Conservation (phyloP, 495 filamentous ascomycete genomes). For the Articulospora tetracladia region DNA sequence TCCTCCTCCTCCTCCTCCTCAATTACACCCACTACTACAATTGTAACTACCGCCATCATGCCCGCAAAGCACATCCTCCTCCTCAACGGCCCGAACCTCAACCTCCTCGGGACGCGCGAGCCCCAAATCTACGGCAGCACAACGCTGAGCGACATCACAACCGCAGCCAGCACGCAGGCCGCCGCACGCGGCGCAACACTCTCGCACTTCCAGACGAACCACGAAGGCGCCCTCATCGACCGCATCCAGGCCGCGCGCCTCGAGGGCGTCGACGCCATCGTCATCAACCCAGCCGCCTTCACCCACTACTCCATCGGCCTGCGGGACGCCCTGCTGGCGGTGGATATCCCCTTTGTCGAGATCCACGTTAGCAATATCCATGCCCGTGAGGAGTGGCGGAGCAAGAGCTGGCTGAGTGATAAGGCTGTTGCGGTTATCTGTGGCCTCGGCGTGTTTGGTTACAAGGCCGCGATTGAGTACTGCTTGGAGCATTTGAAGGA, state of each 20-base stretch:
- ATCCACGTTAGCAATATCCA: constrained; percentile 70
- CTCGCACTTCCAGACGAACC: constrained; percentile 59
- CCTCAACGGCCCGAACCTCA: constrained; percentile 78
- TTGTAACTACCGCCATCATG: constrained; percentile 1
- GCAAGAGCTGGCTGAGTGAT: constrained; percentile 65
- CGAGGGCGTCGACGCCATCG: constrained; percentile 48
- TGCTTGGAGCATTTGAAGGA: constrained; percentile 43
- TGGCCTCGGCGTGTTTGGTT: constrained; percentile 64
- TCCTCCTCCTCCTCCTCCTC: no score
- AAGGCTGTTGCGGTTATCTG: constrained; percentile 66
- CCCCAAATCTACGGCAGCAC: constrained; percentile 65
- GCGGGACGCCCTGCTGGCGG: constrained; percentile 61
- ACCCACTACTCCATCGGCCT: constrained; percentile 68
- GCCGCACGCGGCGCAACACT: constrained; percentile 37
- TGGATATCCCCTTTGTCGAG: constrained; percentile 67
- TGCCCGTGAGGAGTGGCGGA: constrained; percentile 56
- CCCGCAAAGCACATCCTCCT: constrained; percentile 60
- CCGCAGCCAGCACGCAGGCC: constrained; percentile 39
- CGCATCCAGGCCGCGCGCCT: constrained; percentile 52
- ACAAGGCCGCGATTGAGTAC: constrained; percentile 65
- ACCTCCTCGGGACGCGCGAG: constrained; percentile 70
- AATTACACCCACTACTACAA: not conserved
- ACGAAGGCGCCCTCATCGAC: constrained; percentile 62
- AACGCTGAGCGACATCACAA: constrained; percentile 56
- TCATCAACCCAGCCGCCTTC: constrained; percentile 68